Evolutionary conservation across 2,329 filamentous ascomycete species (phyloP), one percentile per base, ranked within the genome.

Genomic region (Claviceps sp.): DNA sequence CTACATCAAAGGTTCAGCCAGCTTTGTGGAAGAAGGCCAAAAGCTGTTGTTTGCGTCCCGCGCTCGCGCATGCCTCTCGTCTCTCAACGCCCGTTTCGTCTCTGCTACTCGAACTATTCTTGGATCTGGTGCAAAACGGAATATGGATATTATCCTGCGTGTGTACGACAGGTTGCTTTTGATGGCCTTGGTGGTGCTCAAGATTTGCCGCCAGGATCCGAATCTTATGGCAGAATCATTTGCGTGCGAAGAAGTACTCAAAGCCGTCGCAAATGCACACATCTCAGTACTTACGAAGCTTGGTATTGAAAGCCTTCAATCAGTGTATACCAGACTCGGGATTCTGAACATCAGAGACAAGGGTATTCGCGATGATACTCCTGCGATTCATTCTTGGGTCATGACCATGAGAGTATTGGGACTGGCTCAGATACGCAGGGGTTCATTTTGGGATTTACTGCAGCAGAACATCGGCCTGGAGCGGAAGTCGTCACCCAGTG

Each of bases 361-460:
- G 47, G 80, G 79, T 0, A 72, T 84, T 38, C 71, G 69, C 30
- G 62, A 68, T 16, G 71, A 77, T 37, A 62, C 69, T n/a, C 62
- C 67, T 14, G 56, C 62, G 2, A 58, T 75, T 8, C 72, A 80
- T 52, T 73, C 75, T 10, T 86, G 82, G 82, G 73, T 81, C 2
- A 67, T 78, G 22, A 55, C 80, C 4, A 78, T 83, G 59, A 74
- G 76, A 47, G 65, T 75, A 0, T 61, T 84, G 4, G 72, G 76
- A 30, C 65, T 69, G 38, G 72, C 74, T 13, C 64, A 63, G 7
- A 75, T 82, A 43, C 73, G 74, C 2, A 70, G 73, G 49, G 66
- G 69, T 22, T 73, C 74, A 1, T 85, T 85, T 57, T 85, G 81
- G 82, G 78, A 82, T 51, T 56, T 82, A 37, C 60, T 72, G 1